These are phyloP conservation scores for Liriodendron chinense DNA, from an alignment of 164 flowering plant genomes.

Conservation along the genomic window DNA sequence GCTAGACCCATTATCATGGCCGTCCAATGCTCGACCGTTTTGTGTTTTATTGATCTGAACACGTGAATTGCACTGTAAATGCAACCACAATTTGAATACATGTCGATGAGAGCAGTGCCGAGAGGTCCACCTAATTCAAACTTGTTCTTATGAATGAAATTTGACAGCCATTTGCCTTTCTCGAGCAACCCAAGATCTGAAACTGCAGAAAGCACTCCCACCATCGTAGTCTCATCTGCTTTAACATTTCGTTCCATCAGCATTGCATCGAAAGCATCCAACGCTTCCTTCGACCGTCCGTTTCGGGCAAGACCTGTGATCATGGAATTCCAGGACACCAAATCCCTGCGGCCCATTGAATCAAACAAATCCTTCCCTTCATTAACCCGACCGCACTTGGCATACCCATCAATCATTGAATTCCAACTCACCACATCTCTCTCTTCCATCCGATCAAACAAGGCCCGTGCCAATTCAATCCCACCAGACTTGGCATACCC, in stretches of 20 bases:
- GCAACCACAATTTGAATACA: slow-evolving; percentile 80
- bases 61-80: slow-evolving; percentile 45
- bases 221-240: slow-evolving; percentile 60
- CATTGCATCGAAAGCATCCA: slow-evolving; percentile 52
- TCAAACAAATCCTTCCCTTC: slow-evolving; percentile 46
- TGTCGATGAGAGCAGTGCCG: slow-evolving; percentile 56
- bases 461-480: slow-evolving; percentile 13
- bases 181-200: slow-evolving; percentile 53
- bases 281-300: slow-evolving; percentile 48
- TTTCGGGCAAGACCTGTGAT: slow-evolving; percentile 47
- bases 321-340: slow-evolving; percentile 72
- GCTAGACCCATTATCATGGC: slow-evolving; percentile 75
- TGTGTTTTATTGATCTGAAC: slow-evolving; percentile 41
- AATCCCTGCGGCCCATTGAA: slow-evolving; percentile 39
- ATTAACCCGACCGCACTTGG: slow-evolving; percentile 45
- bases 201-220: slow-evolving; percentile 57
- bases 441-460: slow-evolving; percentile 30
- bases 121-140: slow-evolving; percentile 38
- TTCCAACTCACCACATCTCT: slow-evolving; percentile 70
- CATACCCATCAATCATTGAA: slow-evolving; percentile 64
- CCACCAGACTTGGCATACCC: slow-evolving; percentile 16
- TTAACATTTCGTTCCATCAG: slow-evolving; percentile 22
- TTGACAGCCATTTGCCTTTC: slow-evolving; percentile 51
- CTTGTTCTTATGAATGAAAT: slow-evolving; percentile 63
- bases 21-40: slow-evolving; percentile 73